Conservation (phyloP, 257 asterid genomes). For the Handroanthus guayacan region DNA sequence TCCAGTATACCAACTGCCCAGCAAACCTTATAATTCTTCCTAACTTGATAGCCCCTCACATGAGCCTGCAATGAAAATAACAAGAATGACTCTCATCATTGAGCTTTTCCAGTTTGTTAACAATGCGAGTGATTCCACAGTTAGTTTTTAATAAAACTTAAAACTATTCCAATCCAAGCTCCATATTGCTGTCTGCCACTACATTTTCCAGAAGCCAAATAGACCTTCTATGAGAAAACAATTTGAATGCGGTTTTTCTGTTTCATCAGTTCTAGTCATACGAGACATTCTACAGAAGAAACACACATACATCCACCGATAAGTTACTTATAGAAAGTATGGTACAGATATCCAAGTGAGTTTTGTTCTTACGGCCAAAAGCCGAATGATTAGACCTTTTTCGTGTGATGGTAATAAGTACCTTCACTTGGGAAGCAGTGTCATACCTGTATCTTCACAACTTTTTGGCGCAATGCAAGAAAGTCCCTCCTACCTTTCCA, state of each 20-base stretch:
- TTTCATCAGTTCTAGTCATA: not conserved
- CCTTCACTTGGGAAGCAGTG: slow-evolving; percentile 27
- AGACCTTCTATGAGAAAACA: not conserved
- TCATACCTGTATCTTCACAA: slow-evolving; percentile 91
- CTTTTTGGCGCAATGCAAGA: slow-evolving; percentile 86
- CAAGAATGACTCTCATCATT: not conserved
- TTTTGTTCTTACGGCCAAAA: not conserved
- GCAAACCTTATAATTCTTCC: slow-evolving; percentile 76
- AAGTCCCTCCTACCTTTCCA: slow-evolving; percentile 91
- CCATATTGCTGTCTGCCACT: too few relatives aligned
- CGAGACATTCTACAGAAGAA: not conserved
- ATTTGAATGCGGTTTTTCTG: not conserved
- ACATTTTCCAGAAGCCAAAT: not conserved
- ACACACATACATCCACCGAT: not conserved
- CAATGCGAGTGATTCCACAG: too few relatives aligned
- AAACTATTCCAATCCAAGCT: too few relatives aligned
- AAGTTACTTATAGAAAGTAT: not conserved
- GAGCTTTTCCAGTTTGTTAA: not conserved
- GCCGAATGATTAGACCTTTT: not conserved
- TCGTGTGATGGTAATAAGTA: not conserved
- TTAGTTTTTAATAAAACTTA: too few relatives aligned
- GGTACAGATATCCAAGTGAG: too few relatives aligned
- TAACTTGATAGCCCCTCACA: slow-evolving; percentile 91
- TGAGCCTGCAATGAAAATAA: slow-evolving; percentile 70
- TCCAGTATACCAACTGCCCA: slow-evolving; percentile 97